Evolutionary conservation across 305 asterid species (phyloP).

Genomic region (Solanum hybrid): DNA sequence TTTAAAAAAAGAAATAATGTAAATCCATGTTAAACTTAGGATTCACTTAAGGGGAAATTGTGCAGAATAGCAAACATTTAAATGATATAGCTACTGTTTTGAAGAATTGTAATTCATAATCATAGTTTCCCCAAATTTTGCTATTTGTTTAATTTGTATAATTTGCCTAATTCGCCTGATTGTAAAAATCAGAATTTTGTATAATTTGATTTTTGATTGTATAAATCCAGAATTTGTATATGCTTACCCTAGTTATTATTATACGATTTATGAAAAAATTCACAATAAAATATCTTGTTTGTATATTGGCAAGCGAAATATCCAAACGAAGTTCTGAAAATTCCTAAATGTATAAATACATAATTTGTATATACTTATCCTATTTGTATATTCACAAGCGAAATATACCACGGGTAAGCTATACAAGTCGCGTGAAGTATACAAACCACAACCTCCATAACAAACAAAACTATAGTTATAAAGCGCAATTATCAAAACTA

Average conservation of each 20-base stretch:
- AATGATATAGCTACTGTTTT: background rate
- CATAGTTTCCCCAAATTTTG: background rate
- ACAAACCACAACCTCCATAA: background rate
- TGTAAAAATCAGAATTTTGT: no score
- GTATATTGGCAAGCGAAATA: no score
- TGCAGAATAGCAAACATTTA: background rate
- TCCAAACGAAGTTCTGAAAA: no score
- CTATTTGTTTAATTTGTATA: no score
- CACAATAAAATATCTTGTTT: no score
- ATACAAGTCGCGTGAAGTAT: background rate
- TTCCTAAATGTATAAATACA: no score
- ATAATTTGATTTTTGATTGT: no score
- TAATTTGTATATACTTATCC: background rate
- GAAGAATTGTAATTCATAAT: background rate
- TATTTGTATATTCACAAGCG: background rate
- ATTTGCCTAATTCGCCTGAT: background rate
- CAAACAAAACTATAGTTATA: no score
- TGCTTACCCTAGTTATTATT: background rate
- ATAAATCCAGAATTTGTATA: no score
- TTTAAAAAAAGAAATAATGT: background rate
- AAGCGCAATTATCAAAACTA: no score
- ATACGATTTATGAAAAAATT: no score
- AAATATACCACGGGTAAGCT: background rate
- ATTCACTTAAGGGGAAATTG: background rate
- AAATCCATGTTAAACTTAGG: background rate